phyloP scores from a whole-genome alignment of 2,329 filamentous ascomycete genomes.

The Corniculantispora saksenae region DNA sequence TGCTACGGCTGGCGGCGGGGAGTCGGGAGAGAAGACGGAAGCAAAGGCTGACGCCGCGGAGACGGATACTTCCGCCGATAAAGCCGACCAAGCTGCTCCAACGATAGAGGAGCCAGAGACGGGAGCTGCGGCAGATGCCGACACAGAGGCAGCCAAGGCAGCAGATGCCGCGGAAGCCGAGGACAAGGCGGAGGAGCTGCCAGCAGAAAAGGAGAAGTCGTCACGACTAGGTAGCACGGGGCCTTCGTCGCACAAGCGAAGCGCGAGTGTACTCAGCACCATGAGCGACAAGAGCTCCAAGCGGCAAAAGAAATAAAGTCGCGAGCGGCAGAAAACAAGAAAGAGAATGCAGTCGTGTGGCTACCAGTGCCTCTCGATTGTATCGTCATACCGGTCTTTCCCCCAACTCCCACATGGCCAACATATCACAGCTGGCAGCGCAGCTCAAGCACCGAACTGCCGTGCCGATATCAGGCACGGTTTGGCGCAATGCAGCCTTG shows the following conservation, averaged over 20 bases:
- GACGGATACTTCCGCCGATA: conserved; percentile 21
- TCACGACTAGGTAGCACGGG: conserved; percentile 41
- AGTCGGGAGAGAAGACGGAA: conserved; percentile 27
- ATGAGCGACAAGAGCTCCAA: conserved; percentile 65
- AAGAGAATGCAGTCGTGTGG: background rate
- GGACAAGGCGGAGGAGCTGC: conserved; percentile 15
- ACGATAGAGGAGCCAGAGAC: conserved; percentile 19
- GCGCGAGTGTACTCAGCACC: conserved; percentile 76
- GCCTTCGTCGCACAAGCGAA: conserved; percentile 65
- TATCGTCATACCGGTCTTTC: no score
- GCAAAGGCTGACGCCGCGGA: background rate
- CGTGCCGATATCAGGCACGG: no score
- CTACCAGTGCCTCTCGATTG: no score
- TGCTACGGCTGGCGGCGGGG: conserved; percentile 5
- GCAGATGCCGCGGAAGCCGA: conserved; percentile 22
- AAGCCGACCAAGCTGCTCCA: conserved; percentile 22
- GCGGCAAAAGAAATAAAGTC: conserved; percentile 53
- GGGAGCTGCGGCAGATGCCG: background rate
- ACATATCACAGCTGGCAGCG: no score
- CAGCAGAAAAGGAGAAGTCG: conserved; percentile 29
- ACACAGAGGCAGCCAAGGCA: background rate
- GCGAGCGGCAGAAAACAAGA: background rate
- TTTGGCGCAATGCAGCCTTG: no score
- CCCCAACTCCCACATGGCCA: no score
- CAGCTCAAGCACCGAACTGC: no score